Base-by-base conservation (phyloP, 306 rosid species). In the Ziziphus jujuba region DNA sequence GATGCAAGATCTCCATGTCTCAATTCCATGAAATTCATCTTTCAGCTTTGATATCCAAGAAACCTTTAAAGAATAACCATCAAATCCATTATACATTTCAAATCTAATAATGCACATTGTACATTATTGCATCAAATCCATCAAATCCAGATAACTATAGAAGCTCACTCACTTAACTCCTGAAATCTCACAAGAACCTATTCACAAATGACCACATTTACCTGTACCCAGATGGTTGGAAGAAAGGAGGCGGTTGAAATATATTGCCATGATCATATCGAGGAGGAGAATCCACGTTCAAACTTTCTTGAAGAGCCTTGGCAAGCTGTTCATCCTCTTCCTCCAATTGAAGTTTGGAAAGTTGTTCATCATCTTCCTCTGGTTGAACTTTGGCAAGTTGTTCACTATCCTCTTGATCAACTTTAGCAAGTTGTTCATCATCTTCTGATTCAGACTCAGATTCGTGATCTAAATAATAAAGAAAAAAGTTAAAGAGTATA, bases 321-420 rank as follows among this genome's bases (percentile, higher is more conserved):
- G 99, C 99, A 70, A 91, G 90, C 72, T 84, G 96, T 79, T 95
- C 96, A 76, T 93, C 99, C 76, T 91, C 97, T 75, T 88, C 97
- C 59, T 79, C 77, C 5, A 73, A 22, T 60, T 69, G 72, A 69
- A 51, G 66, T 66, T 66, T 73, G 16, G 72, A 44, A 48, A 43
- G 33, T 16, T 10, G 33, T 16, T 10, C 40, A 49, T 79, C 91
- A 7, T 81, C 88, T 19, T 85, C 78, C 62, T 88, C 88, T 1
- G 66, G 62, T 47, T 72, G 66, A 52, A 77, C 60, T 60, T 72
- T 65, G 14, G 66, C 61, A 50, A 68, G 51, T 43, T 31, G 17
- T 24, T 82, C 82, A 47, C 77, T 87, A 20, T 77, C 64, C 2
- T 70, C 75, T 9, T 47, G 40, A 44, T 60, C 49, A 24, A 66